phyloP scores from a whole-genome alignment of 257 asterid species.

The Ehretia macrophylla region DNA sequence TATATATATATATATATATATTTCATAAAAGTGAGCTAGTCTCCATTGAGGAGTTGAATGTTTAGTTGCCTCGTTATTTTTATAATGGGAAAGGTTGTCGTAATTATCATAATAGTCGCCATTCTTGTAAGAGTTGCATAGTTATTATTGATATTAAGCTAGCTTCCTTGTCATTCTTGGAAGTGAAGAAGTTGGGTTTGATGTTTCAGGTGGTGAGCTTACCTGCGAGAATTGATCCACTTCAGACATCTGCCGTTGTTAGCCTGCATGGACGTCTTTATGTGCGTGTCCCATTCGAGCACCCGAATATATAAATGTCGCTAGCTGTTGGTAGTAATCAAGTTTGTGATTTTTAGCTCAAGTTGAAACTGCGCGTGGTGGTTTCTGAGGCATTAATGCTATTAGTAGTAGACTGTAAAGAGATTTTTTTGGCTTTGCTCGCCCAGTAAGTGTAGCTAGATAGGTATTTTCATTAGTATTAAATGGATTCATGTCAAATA shows the following conservation, averaged over 20 bases:
- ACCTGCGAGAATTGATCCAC: conserved; percentile 84
- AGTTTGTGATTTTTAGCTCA: conserved; percentile 24
- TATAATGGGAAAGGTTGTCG: too few relatives aligned
- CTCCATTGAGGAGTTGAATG: too few relatives aligned
- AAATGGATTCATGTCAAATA: too few relatives aligned
- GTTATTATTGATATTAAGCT: too few relatives aligned
- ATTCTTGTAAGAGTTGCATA: too few relatives aligned
- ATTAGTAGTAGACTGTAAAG: not conserved
- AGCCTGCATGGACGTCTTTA: conserved; percentile 84
- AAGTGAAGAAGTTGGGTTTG: not conserved
- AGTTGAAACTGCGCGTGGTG: not conserved
- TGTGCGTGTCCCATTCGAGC: conserved; percentile 86
- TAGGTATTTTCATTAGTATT: too few relatives aligned
- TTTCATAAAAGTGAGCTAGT: too few relatives aligned
- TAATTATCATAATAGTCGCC: too few relatives aligned
- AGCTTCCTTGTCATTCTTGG: too few relatives aligned
- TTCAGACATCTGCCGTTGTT: conserved; percentile 84
- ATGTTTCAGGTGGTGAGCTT: conserved; percentile 60
- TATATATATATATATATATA: too few relatives aligned
- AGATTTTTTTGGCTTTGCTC: not conserved
- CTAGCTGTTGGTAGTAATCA: not conserved
- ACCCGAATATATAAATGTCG: conserved; percentile 24
- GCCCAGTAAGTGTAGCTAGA: too few relatives aligned
- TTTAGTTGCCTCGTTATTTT: too few relatives aligned
- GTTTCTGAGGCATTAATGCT: not conserved